phyloP scores from a whole-genome alignment of 2,329 filamentous ascomycete species.

The Torrubiellomyces zombiae region DNA sequence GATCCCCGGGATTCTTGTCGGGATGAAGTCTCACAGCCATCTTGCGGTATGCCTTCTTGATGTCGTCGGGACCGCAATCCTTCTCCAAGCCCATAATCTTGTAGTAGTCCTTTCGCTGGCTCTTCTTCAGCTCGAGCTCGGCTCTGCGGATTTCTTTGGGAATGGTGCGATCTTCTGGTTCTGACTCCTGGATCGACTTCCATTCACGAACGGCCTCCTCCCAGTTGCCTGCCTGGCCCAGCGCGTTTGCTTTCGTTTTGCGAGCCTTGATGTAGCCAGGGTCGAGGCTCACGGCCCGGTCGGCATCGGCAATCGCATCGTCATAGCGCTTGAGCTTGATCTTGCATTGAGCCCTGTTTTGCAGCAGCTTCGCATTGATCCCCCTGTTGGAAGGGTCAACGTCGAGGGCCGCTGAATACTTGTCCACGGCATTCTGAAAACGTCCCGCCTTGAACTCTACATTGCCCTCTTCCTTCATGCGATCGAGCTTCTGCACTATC shows the following conservation, averaged over 20 bases:
- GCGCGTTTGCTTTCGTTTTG: conserved; percentile 83
- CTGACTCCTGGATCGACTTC: conserved; percentile 70
- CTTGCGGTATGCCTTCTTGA: conserved; percentile 96
- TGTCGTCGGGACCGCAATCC: conserved; percentile 64
- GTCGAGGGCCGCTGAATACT: conserved; percentile 68
- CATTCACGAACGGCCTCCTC: conserved; percentile 79
- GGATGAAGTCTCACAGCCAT: conserved; percentile 88
- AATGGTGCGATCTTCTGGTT: conserved; percentile 67
- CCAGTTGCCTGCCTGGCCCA: conserved; percentile 76
- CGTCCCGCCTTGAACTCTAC: conserved; percentile 70
- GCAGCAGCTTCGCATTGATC: conserved; percentile 85
- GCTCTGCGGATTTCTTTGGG: conserved; percentile 75
- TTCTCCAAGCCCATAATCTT: conserved; percentile 86
- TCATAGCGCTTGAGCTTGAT: conserved; percentile 73
- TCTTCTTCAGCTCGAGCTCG: conserved; percentile 94
- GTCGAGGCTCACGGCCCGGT: conserved; percentile 67
- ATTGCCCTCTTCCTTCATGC: conserved; percentile 91
- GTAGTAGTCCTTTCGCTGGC: conserved; percentile 94
- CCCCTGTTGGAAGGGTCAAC: conserved; percentile 80
- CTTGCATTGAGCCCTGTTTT: conserved; percentile 79
- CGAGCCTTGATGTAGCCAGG: conserved; percentile 76
- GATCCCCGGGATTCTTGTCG: conserved; percentile 89
- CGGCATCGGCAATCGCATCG: conserved; percentile 70
- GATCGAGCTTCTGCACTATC: conserved; percentile 79
- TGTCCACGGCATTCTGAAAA: conserved; percentile 65